Percentiles rank a stretch among this genome's conserved stretches.
phyloP scores from a whole-genome alignment of 2,329 filamentous ascomycete genomes.

The Epichloe sp. region DNA sequence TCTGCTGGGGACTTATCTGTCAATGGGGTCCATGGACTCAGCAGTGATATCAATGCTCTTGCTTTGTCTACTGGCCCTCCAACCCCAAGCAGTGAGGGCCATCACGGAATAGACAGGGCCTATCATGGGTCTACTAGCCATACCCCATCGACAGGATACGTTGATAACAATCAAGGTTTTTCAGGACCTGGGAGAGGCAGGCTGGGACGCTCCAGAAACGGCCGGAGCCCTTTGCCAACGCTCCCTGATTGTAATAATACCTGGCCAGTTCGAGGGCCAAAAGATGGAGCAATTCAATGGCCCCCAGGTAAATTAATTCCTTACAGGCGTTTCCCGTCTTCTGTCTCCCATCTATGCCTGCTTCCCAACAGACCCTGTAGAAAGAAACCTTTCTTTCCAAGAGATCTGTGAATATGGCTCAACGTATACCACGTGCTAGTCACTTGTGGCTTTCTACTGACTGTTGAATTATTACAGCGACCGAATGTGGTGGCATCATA shows the following conservation, averaged over 20 bases:
- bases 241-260: slow-evolving; percentile 44
- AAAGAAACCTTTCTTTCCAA: background rate
- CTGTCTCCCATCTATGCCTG: background rate
- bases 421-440: background rate
- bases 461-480: background rate
- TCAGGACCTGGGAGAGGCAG: slow-evolving; percentile 77
- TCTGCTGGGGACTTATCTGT: slow-evolving; percentile 59
- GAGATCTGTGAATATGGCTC: background rate
- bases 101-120: slow-evolving; percentile 12
- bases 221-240: slow-evolving; percentile 48
- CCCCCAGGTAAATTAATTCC: slow-evolving; percentile 29
- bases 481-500: slow-evolving; percentile 62
- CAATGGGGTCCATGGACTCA: slow-evolving; percentile 25
- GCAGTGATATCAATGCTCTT: slow-evolving; percentile 28
- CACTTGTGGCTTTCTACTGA: background rate
- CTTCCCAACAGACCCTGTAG: background rate
- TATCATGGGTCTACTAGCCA: slow-evolving; percentile 15
- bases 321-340: background rate
- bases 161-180: slow-evolving; percentile 44
- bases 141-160: slow-evolving; percentile 33
- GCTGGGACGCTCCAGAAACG: slow-evolving; percentile 54
- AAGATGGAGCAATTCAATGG: slow-evolving; percentile 31
- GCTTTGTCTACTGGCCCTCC: slow-evolving; percentile 12
- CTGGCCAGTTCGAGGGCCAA: slow-evolving; percentile 38
- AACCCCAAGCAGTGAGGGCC: slow-evolving; percentile 18